Percentiles rank a stretch among this genome's conserved stretches.
phyloP scores from a whole-genome alignment of 2,329 filamentous ascomycete genomes.

The Aspergillus sp. region DNA sequence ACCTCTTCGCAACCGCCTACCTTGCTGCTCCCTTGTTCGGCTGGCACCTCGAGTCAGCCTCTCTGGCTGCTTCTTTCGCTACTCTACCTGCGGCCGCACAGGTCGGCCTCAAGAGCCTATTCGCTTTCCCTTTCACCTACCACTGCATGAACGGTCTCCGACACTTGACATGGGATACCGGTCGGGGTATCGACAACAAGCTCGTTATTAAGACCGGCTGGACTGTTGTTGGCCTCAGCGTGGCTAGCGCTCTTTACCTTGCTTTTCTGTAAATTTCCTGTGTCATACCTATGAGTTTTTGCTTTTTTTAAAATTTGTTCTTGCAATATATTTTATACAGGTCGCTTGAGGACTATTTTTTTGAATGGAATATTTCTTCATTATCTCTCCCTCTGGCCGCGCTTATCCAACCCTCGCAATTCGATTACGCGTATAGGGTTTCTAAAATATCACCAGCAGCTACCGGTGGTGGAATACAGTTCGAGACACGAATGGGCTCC shows the following conservation, averaged over 20 bases:
- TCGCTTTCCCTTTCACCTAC: conserved; percentile 67
- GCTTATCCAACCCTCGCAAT: background rate
- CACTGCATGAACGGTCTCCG: conserved; percentile 69
- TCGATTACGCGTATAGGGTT: background rate
- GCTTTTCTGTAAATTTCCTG: conserved; percentile 43
- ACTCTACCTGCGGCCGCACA: conserved; percentile 61
- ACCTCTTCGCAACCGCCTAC: conserved; percentile 79
- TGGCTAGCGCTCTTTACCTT: conserved; percentile 49
- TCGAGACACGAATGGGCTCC: no score
- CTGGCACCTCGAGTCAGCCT: conserved; percentile 66
- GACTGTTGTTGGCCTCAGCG: conserved; percentile 59
- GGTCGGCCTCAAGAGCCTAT: conserved; percentile 56
- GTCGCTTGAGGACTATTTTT: conserved; percentile 23
- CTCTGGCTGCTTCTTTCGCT: conserved; percentile 64
- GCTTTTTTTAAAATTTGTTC: conserved; percentile 27
- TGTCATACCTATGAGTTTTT: conserved; percentile 33
- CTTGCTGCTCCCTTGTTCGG: conserved; percentile 74
- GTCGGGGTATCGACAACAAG: conserved; percentile 61
- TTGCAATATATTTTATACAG: conserved; percentile 25
- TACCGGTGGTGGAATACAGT: no score
- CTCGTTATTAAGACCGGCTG: conserved; percentile 66
- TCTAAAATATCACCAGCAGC: no score
- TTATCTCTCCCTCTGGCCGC: background rate
- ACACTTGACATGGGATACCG: conserved; percentile 70
- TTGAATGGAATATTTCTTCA: conserved; percentile 13